Percentiles rank a stretch among this genome's conserved stretches.
These are phyloP conservation scores for Coniochaeta pulveracea DNA, from an alignment of 2,329 filamentous ascomycete genomes.

Conservation along the genomic window DNA sequence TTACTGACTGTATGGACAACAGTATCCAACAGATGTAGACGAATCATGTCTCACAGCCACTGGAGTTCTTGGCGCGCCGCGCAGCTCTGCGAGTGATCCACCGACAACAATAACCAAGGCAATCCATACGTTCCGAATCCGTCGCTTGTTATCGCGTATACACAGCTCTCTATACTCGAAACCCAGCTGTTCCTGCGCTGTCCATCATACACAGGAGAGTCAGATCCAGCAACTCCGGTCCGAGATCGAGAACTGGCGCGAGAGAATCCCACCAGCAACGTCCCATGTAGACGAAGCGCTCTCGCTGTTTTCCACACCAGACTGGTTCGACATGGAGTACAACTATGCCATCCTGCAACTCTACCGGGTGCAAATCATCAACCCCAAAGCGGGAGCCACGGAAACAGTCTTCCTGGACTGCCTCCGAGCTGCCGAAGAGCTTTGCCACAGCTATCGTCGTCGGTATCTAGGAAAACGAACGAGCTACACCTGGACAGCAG, in stretches of 20 bases:
- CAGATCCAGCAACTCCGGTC: conserved; percentile 1
- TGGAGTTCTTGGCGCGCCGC: conserved; percentile 8
- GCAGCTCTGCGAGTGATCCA: conserved; percentile 4
- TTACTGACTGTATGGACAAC: too few relatives aligned
- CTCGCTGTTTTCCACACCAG: conserved; percentile 5
- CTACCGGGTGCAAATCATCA: conserved; percentile 13
- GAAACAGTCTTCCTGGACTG: conserved; percentile 14
- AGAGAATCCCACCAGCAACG: conserved; percentile 2
- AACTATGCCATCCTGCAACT: conserved; percentile 12
- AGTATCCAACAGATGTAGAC: conserved; percentile 14
- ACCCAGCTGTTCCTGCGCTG: not conserved
- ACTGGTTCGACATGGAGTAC: conserved; percentile 9
- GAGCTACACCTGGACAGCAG: conserved; percentile 5
- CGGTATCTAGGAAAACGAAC: conserved; percentile 4
- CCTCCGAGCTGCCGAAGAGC: conserved; percentile 7
- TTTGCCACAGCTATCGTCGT: conserved; percentile 6
- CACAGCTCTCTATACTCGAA: conserved; percentile 4
- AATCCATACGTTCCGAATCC: conserved; percentile 5
- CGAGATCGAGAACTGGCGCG: conserved; percentile 4
- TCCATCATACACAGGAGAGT: conserved; percentile 2
- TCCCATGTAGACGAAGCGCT: conserved; percentile 3
- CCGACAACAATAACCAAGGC: conserved; percentile 4
- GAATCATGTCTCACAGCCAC: conserved; percentile 10
- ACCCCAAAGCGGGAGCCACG: conserved; percentile 5
- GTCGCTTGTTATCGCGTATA: conserved; percentile 3